These are phyloP conservation scores for Scytalidium lignicola DNA, from an alignment of 2,329 filamentous ascomycete genomes.

Conservation along the genomic window DNA sequence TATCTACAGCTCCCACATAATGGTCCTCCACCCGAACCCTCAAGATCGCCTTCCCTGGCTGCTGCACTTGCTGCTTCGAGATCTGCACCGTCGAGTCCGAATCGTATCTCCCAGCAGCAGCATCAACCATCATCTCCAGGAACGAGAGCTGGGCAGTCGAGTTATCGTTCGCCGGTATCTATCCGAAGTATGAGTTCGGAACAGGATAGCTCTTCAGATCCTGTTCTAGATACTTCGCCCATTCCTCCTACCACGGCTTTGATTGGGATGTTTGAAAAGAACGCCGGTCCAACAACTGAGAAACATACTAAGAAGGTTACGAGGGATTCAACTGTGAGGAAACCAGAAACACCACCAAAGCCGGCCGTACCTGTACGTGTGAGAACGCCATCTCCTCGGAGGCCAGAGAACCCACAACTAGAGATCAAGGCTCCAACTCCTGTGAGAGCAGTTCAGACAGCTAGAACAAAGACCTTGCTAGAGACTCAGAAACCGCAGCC, in stretches of 20 bases:
- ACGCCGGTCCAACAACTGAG: slow-evolving; percentile 16
- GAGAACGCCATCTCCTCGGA: slow-evolving; percentile 6
- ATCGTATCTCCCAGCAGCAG: slow-evolving; percentile 27
- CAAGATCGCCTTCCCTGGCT: slow-evolving; percentile 54
- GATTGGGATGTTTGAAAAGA: slow-evolving; percentile 64
- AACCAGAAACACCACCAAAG: slow-evolving; percentile 22
- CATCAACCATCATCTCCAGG: neutral
- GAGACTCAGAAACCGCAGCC: neutral
- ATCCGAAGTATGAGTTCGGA: slow-evolving; percentile 17
- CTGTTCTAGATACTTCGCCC: slow-evolving; percentile 47
- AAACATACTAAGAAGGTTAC: slow-evolving; percentile 22
- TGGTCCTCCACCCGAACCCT: slow-evolving; percentile 6
- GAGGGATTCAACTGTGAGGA: slow-evolving; percentile 4
- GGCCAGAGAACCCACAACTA: slow-evolving; percentile 2
- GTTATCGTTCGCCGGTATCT: slow-evolving; percentile 9
- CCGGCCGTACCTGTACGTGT: slow-evolving; percentile 5
- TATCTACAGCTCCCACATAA: slow-evolving; percentile 14
- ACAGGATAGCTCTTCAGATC: slow-evolving; percentile 17
- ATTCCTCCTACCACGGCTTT: slow-evolving; percentile 60
- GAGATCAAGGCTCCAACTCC: slow-evolving; percentile 11
- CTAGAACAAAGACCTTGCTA: neutral
- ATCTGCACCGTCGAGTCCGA: slow-evolving; percentile 47
- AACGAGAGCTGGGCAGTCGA: slow-evolving; percentile 1
- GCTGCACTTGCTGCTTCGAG: slow-evolving; percentile 58
- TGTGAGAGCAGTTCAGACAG: neutral